Conservation (phyloP, 129 eudicot species). For the Pittosporum tobira region DNA sequence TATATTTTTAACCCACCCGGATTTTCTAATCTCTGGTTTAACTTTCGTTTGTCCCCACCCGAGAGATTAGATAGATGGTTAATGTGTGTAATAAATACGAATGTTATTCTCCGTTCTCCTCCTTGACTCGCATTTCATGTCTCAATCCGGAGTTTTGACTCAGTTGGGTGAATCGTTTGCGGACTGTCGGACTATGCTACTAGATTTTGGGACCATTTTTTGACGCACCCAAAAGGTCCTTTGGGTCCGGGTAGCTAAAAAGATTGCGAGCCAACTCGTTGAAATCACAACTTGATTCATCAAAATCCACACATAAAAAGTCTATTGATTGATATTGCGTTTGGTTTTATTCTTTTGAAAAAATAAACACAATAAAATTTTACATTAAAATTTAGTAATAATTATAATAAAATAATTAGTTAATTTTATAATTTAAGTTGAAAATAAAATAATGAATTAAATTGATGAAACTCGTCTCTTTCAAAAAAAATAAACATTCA, state of each 20-base stretch:
- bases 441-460: no score
- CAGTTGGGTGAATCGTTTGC: not conserved
- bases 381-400: no score
- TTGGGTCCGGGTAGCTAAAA: not conserved
- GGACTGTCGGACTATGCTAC: not conserved
- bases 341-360: no score
- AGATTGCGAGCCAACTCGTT: not conserved
- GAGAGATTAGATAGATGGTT: not conserved
- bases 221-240: not conserved
- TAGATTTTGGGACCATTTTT: not conserved
- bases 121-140: not conserved
- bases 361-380: no score
- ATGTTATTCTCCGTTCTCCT: not conserved
- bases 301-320: no score
- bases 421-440: no score
- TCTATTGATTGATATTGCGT: no score
- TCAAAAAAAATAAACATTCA: no score
- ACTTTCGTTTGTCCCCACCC: slow-evolving; percentile 7
- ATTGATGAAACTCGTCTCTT: no score
- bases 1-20: slow-evolving; percentile 8
- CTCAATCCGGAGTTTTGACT: not conserved
- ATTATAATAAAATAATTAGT: no score
- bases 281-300: no score
- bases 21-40: slow-evolving; percentile 29
- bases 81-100: not conserved